Percentiles rank a stretch among this genome's conserved stretches.
Conservation (phyloP, 148 eudicot species). For the Mesembryanthemum crystallinum region DNA sequence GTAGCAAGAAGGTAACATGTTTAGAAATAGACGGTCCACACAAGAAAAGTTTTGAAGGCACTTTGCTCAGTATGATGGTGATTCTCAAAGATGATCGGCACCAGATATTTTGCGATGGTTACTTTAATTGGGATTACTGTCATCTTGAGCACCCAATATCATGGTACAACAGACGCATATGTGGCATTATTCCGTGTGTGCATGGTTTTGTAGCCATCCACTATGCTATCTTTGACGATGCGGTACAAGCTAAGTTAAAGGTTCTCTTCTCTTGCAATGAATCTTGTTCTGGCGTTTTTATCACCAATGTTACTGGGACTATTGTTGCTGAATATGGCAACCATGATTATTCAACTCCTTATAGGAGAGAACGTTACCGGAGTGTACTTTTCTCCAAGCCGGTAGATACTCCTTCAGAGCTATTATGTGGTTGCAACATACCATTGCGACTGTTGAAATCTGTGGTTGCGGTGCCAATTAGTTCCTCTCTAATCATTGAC, state of each 20-base stretch:
- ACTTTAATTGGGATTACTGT: neutral
- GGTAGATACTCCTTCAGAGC: no score
- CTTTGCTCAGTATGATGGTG: neutral
- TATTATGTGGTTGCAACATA: no score
- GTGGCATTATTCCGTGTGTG: neutral
- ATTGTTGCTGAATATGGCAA: neutral
- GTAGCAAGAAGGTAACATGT: neutral
- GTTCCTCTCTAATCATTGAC: neutral
- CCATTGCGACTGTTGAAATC: neutral
- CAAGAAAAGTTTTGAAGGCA: neutral
- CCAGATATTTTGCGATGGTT: neutral
- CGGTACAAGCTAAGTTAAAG: neutral
- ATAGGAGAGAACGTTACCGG: neutral
- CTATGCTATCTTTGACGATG: neutral
- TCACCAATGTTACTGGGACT: neutral
- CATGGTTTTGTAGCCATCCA: neutral
- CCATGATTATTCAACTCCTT: neutral
- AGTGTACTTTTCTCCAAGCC: neutral
- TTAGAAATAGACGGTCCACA: neutral
- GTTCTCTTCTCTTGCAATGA: neutral
- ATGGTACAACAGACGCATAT: neutral
- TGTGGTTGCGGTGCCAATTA: neutral
- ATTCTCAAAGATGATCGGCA: neutral
- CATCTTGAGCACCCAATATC: neutral
- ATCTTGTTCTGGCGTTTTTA: neutral